phyloP scores from a whole-genome alignment of 2,329 filamentous ascomycete genomes.

The Pyrenophora seminiperda region DNA sequence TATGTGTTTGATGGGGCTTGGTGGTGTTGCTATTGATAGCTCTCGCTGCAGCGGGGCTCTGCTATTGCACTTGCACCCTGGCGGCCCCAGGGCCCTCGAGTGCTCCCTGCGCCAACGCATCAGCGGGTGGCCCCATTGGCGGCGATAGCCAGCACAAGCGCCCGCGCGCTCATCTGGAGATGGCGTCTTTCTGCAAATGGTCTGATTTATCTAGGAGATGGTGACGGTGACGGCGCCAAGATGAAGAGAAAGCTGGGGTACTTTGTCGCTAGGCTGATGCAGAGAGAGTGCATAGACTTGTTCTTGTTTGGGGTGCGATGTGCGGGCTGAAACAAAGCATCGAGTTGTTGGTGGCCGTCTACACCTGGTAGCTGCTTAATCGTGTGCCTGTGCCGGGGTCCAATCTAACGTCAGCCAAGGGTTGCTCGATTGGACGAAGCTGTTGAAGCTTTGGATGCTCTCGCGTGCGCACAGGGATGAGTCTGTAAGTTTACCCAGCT shows the following conservation, averaged over 20 bases:
- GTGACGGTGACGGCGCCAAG: conserved; percentile 6
- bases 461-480: conserved; percentile 35
- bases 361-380: background rate
- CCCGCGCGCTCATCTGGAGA: conserved; percentile 5
- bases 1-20: conserved; percentile 2
- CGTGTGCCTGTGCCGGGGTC: conserved; percentile 15
- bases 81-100: background rate
- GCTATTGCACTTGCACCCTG: conserved; percentile 10
- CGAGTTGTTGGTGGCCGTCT: conserved; percentile 7
- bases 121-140: conserved; percentile 8
- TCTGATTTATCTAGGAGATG: background rate
- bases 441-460: conserved; percentile 14
- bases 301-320: background rate
- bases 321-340: conserved; percentile 14
- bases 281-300: conserved; percentile 6
- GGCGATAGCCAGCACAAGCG: conserved; percentile 10
- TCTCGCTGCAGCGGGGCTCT: conserved; percentile 21
- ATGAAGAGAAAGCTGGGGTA: conserved; percentile 6
- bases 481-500: background rate
- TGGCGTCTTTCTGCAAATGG: background rate
- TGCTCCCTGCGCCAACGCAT: conserved; percentile 12
- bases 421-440: conserved; percentile 16
- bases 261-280: conserved; percentile 11
- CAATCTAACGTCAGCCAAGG: conserved; percentile 38
- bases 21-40: conserved; percentile 24